Conservation (phyloP, 2,329 filamentous ascomycete species). For the Rachicladosporium sp. region DNA sequence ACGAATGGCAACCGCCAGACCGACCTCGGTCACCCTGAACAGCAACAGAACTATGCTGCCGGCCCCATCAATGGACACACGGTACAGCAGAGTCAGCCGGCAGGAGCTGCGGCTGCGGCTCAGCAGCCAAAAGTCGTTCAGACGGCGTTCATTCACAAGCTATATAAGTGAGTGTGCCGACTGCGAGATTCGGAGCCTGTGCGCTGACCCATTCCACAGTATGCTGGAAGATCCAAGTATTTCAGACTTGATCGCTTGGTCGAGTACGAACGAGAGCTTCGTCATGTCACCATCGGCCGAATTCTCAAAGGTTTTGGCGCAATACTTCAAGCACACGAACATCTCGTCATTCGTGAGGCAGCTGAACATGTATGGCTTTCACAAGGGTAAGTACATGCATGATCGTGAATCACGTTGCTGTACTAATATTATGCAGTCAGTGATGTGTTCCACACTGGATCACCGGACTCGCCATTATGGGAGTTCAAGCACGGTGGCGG, state of each 20-base stretch:
- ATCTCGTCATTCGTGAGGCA: conserved; percentile 97
- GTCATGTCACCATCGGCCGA: conserved; percentile 97
- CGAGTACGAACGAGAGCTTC: conserved; percentile 84
- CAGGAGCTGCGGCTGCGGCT: conserved; percentile 56
- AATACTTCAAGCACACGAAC: conserved; percentile 99
- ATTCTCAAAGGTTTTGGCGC: conserved; percentile 96
- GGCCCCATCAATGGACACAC: conserved; percentile 3
- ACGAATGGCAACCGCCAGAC: conserved; percentile 15
- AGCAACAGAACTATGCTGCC: conserved; percentile 9
- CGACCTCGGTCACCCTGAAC: conserved; percentile 6
- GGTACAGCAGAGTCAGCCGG: conserved; percentile 16
- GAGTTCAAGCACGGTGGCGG: conserved; percentile 98
- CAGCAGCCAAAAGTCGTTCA: conserved; percentile 96
- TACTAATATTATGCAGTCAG: conserved; percentile 51
- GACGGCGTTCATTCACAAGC: conserved; percentile 96
- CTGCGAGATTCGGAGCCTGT: not conserved
- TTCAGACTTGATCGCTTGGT: conserved; percentile 94
- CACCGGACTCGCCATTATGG: conserved; percentile 87
- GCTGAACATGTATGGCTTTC: conserved; percentile 98
- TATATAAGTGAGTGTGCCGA: conserved; percentile 70
- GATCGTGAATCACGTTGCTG: not conserved
- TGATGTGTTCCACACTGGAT: conserved; percentile 93
- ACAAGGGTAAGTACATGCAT: conserved; percentile 59
- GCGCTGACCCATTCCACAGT: conserved; percentile 35
- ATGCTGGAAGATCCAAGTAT: conserved; percentile 94